These are phyloP conservation scores for Neurospora sp. DNA, from an alignment of 2,329 filamentous ascomycete species.

Conservation along the genomic window DNA sequence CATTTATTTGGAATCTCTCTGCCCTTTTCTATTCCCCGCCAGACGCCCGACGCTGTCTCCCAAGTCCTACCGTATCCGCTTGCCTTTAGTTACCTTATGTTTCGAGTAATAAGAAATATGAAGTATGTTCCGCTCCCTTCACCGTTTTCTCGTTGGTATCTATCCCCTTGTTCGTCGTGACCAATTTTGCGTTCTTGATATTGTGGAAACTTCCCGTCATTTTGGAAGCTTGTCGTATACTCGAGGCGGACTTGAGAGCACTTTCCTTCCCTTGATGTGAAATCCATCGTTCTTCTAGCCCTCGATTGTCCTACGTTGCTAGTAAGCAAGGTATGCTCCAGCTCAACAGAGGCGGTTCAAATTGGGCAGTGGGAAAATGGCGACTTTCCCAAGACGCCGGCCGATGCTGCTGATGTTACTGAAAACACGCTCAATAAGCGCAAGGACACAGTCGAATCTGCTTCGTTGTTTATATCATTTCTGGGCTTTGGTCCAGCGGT, in stretches of 20 bases:
- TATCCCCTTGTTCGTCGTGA: not conserved
- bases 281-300: not conserved
- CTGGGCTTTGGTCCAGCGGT: not conserved
- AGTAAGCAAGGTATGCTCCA: not conserved
- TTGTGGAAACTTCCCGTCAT: not conserved
- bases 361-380: not conserved
- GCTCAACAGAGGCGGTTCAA: not conserved
- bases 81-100: not conserved
- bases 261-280: no score
- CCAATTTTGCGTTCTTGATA: not conserved
- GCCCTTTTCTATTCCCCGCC: not conserved
- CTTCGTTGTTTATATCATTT: not conserved
- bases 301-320: not conserved
- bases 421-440: not conserved
- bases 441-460: not conserved
- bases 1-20: no score
- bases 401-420: not conserved
- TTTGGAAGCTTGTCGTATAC: not conserved
- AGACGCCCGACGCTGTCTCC: not conserved
- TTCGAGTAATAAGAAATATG: not conserved
- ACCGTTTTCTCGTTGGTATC: not conserved
- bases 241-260: not conserved
- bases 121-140: not conserved
- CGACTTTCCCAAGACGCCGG: not conserved
- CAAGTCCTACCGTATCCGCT: no score